Evolutionary conservation across 2,329 filamentous ascomycete genomes (phyloP).

Genomic region (Lachnellula arida): DNA sequence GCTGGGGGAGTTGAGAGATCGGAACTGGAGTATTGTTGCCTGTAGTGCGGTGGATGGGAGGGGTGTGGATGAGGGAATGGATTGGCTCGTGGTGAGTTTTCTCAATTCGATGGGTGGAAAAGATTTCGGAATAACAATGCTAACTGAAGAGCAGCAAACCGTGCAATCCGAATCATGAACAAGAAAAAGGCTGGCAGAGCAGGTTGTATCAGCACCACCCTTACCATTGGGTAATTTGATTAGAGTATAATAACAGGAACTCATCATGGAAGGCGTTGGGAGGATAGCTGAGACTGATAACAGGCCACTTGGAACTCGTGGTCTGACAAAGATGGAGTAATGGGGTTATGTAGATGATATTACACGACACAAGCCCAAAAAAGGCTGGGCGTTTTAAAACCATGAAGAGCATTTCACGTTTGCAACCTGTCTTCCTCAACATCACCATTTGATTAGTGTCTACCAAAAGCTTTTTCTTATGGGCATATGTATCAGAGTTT

Average conservation of each 20-base stretch:
- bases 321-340: not conserved
- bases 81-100: slow-evolving; percentile 70
- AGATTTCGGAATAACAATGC: not conserved
- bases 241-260: slow-evolving; percentile 9
- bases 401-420: not conserved
- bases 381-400: not conserved
- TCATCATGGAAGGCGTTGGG: slow-evolving; percentile 5
- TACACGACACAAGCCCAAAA: not conserved
- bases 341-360: not conserved
- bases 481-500: too few relatives aligned
- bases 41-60: slow-evolving; percentile 94
- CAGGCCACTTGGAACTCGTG: not conserved
- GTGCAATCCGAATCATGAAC: slow-evolving; percentile 32
- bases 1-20: slow-evolving; percentile 84
- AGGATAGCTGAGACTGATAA: slow-evolving; percentile 2
- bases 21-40: slow-evolving; percentile 99
- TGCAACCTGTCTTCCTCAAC: not conserved
- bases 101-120: not conserved
- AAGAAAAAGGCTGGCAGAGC: not conserved
- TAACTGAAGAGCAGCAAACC: slow-evolving; percentile 29
- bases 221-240: slow-evolving; percentile 14
- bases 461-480: too few relatives aligned
- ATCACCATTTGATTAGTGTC: too few relatives aligned
- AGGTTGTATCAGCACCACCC: slow-evolving; percentile 18
- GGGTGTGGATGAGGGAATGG: slow-evolving; percentile 96